phyloP scores from a whole-genome alignment of 495 filamentous ascomycete species.

The Thermochaetoides thermophila region DNA sequence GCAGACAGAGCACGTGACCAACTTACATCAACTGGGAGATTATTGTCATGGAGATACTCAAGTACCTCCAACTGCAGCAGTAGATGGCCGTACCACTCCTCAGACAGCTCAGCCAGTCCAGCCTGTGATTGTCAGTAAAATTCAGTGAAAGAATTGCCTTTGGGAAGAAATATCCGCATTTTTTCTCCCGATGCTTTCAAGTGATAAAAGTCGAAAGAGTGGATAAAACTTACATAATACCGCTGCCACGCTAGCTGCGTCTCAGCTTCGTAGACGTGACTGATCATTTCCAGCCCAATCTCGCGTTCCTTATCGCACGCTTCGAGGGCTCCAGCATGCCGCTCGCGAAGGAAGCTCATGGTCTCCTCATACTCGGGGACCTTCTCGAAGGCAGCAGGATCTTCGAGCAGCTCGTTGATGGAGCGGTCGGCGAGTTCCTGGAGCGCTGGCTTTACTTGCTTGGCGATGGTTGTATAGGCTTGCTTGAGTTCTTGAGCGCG shows the following conservation, averaged over 20 bases:
- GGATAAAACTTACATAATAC: too few relatives aligned
- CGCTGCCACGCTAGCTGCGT: too few relatives aligned
- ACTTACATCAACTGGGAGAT: slow-evolving; percentile 27
- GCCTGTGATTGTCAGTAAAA: too few relatives aligned
- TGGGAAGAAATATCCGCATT: too few relatives aligned
- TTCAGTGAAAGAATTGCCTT: too few relatives aligned
- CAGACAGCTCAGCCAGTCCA: slow-evolving; percentile 15
- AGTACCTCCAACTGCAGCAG: slow-evolving; percentile 20
- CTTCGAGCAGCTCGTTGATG: slow-evolving; percentile 20
- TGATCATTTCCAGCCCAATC: slow-evolving; percentile 7
- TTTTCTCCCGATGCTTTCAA: too few relatives aligned
- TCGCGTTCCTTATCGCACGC: slow-evolving; percentile 8
- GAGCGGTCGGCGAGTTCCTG: slow-evolving; percentile 28
- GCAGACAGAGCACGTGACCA: background rate
- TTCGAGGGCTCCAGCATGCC: slow-evolving; percentile 13
- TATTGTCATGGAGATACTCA: slow-evolving; percentile 21
- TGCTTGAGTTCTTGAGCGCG: slow-evolving; percentile 28
- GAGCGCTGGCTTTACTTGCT: slow-evolving; percentile 25
- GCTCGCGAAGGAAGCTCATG: slow-evolving; percentile 18
- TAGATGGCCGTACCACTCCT: slow-evolving; percentile 23
- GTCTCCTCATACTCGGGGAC: slow-evolving; percentile 17
- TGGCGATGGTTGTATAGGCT: slow-evolving; percentile 21
- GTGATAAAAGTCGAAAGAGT: too few relatives aligned
- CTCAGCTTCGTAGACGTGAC: slow-evolving; percentile 10
- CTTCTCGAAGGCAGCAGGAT: slow-evolving; percentile 18